Base-by-base conservation (phyloP, 148 eudicot genomes). In the Diospyros lotus region DNA sequence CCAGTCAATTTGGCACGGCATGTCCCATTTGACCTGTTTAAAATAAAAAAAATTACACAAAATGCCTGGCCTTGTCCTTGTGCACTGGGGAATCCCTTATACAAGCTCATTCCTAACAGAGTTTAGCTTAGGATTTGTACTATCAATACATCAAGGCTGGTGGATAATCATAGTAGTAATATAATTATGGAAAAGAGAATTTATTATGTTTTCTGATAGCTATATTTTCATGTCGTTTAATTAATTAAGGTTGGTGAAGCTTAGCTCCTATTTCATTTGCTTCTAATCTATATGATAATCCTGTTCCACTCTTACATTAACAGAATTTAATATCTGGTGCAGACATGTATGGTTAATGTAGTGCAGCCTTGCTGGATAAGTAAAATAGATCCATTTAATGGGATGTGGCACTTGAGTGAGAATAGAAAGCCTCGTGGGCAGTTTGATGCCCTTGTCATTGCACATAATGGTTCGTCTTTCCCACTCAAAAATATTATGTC, bases 341-440 rank as follows among this genome's bases (percentile, higher is more conserved):
- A 94, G 98, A 74, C 89, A 68, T 60, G 71, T 44, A 75, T 87
- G 88, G 85, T 91, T 82, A 78, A 90, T 56, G 88, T 92, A 67
- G 87, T 85, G 60, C 88, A 97, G 58, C 97, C 96, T 74, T 90
- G 93, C 87, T 94, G 98, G 98, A 87, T 94, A 76, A 94, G 96
- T 84, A 78, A 81, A 82, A 83, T 94, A 55, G 98, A 94, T 76
- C 97, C 98, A 48, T 87, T 76, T 68, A 92, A 90, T 75, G 98
- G 98, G 71, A 89, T 87, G 93, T 94, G 98, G 98, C 89, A 94
- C 80, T 79, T 94, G 82, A 89, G 91, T 81, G 98, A 90, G 81
- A 94, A 94, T 64, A 88, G 88, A 65, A 92, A 92, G 78, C 92
- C 84, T n/a, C 74, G 87, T 63, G 98, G 98, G 63, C 87, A 85